These are phyloP conservation scores for Clitopilus hobsonii DNA, from an alignment of 768 basidiomycete species.

Conservation along the genomic window DNA sequence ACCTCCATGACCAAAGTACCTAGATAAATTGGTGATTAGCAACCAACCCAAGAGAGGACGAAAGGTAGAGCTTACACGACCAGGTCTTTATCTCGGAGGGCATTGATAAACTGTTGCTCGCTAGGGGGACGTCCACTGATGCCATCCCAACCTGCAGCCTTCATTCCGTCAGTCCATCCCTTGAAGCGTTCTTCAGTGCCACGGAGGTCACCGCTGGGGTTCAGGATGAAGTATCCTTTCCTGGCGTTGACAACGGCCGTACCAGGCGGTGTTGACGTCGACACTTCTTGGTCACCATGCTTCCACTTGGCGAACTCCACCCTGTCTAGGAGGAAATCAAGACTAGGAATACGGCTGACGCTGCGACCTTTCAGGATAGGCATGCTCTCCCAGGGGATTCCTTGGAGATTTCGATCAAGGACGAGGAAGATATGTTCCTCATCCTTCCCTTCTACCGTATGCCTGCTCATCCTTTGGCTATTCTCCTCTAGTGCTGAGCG, in stretches of 20 bases:
- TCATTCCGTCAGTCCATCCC: slow-evolving; percentile 74
- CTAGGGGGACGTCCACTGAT: slow-evolving; percentile 70
- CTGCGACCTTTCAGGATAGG: slow-evolving; percentile 80
- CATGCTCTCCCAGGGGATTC: slow-evolving; percentile 94
- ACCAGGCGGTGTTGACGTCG: slow-evolving; percentile 24
- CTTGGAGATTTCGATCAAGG: slow-evolving; percentile 84
- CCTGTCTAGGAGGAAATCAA: slow-evolving; percentile 85
- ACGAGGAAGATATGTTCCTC: slow-evolving; percentile 84
- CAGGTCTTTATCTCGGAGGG: slow-evolving; percentile 70
- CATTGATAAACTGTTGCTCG: slow-evolving; percentile 78
- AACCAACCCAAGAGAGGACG: too few species aligned
- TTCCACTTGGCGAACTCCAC: slow-evolving; percentile 54
- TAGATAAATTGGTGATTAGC: too few species aligned
- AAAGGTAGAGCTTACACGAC: slow-evolving; percentile 69
- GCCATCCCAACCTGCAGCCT: slow-evolving; percentile 76
- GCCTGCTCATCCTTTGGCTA: slow-evolving; percentile 27
- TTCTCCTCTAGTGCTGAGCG: slow-evolving; percentile 74
- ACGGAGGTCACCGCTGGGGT: slow-evolving; percentile 87
- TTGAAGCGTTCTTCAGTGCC: slow-evolving; percentile 81
- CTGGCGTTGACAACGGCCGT: slow-evolving; percentile 57
- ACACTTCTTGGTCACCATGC: slow-evolving; percentile 16
- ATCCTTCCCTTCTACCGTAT: slow-evolving; percentile 13
- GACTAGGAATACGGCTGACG: slow-evolving; percentile 87
- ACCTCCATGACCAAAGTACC: slow-evolving; percentile 97
- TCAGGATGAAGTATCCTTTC: slow-evolving; percentile 80